Conservation (phyloP, 106 monocot genomes). For the Acanthochlamys bracteata region DNA sequence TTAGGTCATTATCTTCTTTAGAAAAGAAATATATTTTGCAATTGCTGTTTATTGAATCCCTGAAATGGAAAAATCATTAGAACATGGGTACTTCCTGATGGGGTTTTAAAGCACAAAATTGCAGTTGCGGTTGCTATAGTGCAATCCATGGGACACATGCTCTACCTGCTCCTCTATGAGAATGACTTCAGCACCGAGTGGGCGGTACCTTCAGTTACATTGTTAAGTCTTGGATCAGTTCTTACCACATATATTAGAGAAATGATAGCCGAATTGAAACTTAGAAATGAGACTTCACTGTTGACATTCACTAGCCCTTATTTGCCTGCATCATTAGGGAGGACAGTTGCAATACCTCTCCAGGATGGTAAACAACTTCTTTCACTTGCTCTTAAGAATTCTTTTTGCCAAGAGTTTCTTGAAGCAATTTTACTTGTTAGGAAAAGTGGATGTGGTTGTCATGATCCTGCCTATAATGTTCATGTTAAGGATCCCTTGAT, state of each 20-base stretch:
- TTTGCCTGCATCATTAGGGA: slow-evolving; percentile 91
- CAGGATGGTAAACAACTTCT: slow-evolving; percentile 52
- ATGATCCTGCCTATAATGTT: no score
- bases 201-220: slow-evolving; percentile 56
- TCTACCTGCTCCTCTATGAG: slow-evolving; percentile 81
- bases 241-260: slow-evolving; percentile 93
- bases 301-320: slow-evolving; percentile 96
- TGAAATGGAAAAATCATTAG: no score
- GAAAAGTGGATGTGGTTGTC: no score
- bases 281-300: slow-evolving; percentile 96
- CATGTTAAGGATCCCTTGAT: no score
- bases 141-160: slow-evolving; percentile 96
- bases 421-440: no score
- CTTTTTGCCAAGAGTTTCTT: no score
- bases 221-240: slow-evolving; percentile 88
- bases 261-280: slow-evolving; percentile 92
- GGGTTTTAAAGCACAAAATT: slow-evolving; percentile 93
- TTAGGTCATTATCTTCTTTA: no score
- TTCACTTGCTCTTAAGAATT: no score
- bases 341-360: slow-evolving; percentile 79
- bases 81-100: no score
- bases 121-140: slow-evolving; percentile 12
- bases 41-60: no score
- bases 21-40: no score
- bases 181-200: slow-evolving; percentile 88